A percentile compares a stretch with the other conserved stretches of the same genome.
Conservation (phyloP, 2,329 filamentous ascomycete species). For the Penicillium sp. region DNA sequence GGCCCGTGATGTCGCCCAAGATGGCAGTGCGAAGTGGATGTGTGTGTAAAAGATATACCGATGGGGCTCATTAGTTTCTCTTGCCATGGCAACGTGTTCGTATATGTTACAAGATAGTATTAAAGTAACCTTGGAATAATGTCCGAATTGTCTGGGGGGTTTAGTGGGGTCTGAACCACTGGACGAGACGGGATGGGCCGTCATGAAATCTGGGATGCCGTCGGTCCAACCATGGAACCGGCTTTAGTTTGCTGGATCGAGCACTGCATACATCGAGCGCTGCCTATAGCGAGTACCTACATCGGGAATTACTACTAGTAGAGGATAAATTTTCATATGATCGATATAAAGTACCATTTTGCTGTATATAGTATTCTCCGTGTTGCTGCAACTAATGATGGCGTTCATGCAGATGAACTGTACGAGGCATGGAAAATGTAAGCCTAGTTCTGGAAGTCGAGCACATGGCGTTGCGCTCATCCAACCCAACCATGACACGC, state of each 20-base stretch:
- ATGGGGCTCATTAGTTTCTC: slow-evolving; percentile 8
- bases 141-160: slow-evolving; percentile 14
- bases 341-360: neutral
- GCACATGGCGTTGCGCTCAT: slow-evolving; percentile 23
- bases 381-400: slow-evolving; percentile 14
- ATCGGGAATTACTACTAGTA: neutral
- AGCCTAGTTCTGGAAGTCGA: slow-evolving; percentile 22
- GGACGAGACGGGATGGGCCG: slow-evolving; percentile 27
- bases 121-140: neutral
- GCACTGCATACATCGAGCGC: neutral
- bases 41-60: slow-evolving; percentile 16
- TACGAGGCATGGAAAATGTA: slow-evolving; percentile 13
- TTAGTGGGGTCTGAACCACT: slow-evolving; percentile 27
- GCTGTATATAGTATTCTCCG: neutral
- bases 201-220: slow-evolving; percentile 15
- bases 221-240: slow-evolving; percentile 24
- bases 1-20: slow-evolving; percentile 31
- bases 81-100: slow-evolving; percentile 27
- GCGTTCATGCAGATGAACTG: slow-evolving; percentile 27
- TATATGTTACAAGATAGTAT: slow-evolving; percentile 3
- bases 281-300: neutral
- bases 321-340: neutral
- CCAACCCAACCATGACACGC: slow-evolving; percentile 20
- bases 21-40: slow-evolving; percentile 17
- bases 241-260: neutral